Conservation (phyloP, 2,329 filamentous ascomycete genomes). For the Aspergillus japonicus region DNA sequence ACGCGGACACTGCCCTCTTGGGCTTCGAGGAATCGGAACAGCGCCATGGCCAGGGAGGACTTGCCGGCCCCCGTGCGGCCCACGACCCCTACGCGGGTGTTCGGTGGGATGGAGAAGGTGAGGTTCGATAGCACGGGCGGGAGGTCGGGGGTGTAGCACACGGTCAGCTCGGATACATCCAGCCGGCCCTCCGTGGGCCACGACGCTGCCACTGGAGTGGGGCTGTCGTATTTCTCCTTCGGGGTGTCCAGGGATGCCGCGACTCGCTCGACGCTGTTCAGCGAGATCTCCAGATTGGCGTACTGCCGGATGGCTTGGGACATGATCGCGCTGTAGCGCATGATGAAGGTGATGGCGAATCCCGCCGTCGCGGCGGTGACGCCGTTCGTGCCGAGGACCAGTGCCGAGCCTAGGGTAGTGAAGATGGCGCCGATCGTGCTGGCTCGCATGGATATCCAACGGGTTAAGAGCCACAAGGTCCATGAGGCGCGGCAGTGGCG, state of each 20-base stretch:
- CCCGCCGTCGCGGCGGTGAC: slow-evolving; percentile 7
- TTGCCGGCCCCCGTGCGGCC: slow-evolving; percentile 15
- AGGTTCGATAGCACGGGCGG: slow-evolving; percentile 33
- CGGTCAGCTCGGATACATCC: slow-evolving; percentile 67
- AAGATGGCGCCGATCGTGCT: slow-evolving; percentile 4
- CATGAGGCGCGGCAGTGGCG: slow-evolving; percentile 2
- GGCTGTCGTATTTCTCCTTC: not conserved
- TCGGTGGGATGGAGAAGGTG: slow-evolving; percentile 10
- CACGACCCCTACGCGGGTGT: slow-evolving; percentile 19
- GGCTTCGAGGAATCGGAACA: not conserved
- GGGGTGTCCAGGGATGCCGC: not conserved
- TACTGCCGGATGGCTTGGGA: slow-evolving; percentile 2
- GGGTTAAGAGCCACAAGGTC: slow-evolving; percentile 2
- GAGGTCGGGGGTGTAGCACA: slow-evolving; percentile 67
- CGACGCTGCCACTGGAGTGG: not conserved
- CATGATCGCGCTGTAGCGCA: slow-evolving; percentile 1
- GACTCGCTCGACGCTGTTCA: slow-evolving; percentile 5
- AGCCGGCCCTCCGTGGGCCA: slow-evolving; percentile 57
- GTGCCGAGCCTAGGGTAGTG: not conserved
- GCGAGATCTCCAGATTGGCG: slow-evolving; percentile 4
- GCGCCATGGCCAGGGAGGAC: slow-evolving; percentile 1
- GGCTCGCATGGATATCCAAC: slow-evolving; percentile 1
- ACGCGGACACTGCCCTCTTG: not conserved
- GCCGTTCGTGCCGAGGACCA: slow-evolving; percentile 6
- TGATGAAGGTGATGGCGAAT: slow-evolving; percentile 7